Percentiles rank a stretch among this genome's conserved stretches.
Evolutionary conservation across 169 alveolate genomes (phyloP).

Genomic region (Cryptosporidium sp.): DNA sequence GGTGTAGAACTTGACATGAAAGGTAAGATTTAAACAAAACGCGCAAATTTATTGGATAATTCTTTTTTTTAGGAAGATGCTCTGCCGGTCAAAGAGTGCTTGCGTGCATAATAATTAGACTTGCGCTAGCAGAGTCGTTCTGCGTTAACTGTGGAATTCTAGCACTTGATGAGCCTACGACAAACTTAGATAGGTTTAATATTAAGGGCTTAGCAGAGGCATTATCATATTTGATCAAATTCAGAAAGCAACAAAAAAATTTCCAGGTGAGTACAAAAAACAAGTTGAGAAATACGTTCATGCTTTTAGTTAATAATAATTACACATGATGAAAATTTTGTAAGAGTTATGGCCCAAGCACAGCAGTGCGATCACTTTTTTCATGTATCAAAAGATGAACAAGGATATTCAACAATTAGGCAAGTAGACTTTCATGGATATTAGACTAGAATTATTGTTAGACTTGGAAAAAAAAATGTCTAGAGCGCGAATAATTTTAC

Average conservation of each 20-base stretch:
- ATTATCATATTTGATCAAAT: conserved; percentile 80
- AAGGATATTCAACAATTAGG: conserved; percentile 70
- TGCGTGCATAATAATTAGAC: conserved; percentile 95
- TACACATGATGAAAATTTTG: conserved; percentile 98
- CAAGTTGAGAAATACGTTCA: not conserved
- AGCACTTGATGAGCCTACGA: conserved; percentile 99
- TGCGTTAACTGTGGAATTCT: conserved; percentile 96
- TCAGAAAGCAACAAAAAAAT: conserved; percentile 83
- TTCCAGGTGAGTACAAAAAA: conserved; percentile 54
- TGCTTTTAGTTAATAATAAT: conserved; percentile 93
- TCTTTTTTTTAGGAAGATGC: conserved; percentile 90
- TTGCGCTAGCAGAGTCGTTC: conserved; percentile 99
- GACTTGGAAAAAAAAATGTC: not conserved
- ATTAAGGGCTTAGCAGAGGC: conserved; percentile 89
- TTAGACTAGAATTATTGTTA: not conserved
- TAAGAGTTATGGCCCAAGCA: conserved; percentile 84
- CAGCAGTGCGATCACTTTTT: conserved; percentile 69
- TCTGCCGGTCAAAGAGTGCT: conserved; percentile 98
- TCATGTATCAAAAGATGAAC: conserved; percentile 53
- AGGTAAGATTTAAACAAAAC: conserved; percentile 72
- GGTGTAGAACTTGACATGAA: conserved; percentile 92
- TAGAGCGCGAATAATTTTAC: not conserved
- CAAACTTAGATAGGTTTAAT: conserved; percentile 96
- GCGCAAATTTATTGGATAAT: not conserved
- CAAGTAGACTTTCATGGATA: conserved; percentile 62